These are phyloP conservation scores for Hydnomerulius pinastri DNA, from an alignment of 768 basidiomycete genomes.

Conservation along the genomic window DNA sequence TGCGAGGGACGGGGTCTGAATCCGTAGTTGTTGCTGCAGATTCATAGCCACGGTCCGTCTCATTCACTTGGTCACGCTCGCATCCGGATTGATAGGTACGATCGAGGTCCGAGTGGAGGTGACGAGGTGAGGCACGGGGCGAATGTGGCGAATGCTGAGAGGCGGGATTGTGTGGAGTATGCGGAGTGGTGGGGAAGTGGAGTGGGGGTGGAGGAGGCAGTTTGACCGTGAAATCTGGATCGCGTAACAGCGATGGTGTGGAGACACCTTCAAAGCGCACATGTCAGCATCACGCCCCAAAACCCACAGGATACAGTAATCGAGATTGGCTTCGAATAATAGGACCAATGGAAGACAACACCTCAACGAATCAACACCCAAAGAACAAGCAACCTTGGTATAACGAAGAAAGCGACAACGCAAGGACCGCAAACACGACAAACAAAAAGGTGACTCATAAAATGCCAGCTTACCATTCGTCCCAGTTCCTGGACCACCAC, in stretches of 20 bases:
- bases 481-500: no score
- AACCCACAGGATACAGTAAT: no score
- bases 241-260: neutral
- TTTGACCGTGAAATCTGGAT: neutral
- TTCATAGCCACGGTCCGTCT: constrained; percentile 28
- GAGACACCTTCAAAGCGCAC: no score
- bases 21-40: constrained; percentile 29
- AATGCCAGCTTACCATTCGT: constrained; percentile 19
- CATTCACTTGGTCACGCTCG: constrained; percentile 21
- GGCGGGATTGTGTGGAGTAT: no score
- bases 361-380: no score
- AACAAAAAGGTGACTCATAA: constrained; percentile 2
- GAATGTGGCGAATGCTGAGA: no score
- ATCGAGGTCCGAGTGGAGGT: constrained; percentile 1
- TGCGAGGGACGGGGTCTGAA: constrained; percentile 27
- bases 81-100: constrained; percentile 6
- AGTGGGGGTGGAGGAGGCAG: no score
- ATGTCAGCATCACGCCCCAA: no score
- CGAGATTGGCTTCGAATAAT: no score
- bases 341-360: no score
- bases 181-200: no score
- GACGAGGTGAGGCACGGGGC: constrained; percentile 1
- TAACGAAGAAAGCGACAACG: neutral
- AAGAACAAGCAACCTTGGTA: neutral
- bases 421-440: neutral